Evolutionary conservation across 106 monocot genomes (phyloP), one percentile per base, ranked within the genome.

Genomic region (Apostasia ramifera): DNA sequence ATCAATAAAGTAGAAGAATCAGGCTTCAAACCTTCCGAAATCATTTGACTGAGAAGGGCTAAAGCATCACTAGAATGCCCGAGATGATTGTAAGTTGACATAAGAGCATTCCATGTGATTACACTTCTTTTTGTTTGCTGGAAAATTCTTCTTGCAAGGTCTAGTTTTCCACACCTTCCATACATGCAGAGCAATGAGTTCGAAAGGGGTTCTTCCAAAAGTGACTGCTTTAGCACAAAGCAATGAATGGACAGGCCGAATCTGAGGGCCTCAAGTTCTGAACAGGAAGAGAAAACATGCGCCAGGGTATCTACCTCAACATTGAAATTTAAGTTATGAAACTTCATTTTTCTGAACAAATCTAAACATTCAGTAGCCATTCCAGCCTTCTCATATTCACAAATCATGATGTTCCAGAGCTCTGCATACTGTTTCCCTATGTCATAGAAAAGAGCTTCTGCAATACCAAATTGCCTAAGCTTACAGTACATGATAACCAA

Each of bases 221-320:
- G 2, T 9, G 53, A 41, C 47, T 66, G 74, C 69, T 81, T 94
- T 61, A 91, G 70, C 8, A 51, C 4, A 44, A 68, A 79, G 66
- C 91, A 78, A 67, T 94, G 91, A 44, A 83, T 6, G 6, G 94
- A 91, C 67, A 73, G 76, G 46, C 87, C 90, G 66, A 88, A 61
- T 44, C 11, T 15, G 55, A 78, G 42, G 44, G 74, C 67, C 3
- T 70, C 78, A 67, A 85, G 66, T 14, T 68, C 56, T 44, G 87
- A 82, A 65, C 87, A 83, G 2, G 88, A 91, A 63, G 79, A 88
- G 37, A 81, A 76, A 2, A 76, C 85, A 53, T 74, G 55, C 66
- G 83, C 69, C 66, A 94, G 40, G 44, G 72, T 76, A 53, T 68
- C 80, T 53, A 47, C 13, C 73, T 80, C 67, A 52, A 44, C 57